Base-by-base conservation (phyloP, 441 rosid genomes). In the Populus hybrid region DNA sequence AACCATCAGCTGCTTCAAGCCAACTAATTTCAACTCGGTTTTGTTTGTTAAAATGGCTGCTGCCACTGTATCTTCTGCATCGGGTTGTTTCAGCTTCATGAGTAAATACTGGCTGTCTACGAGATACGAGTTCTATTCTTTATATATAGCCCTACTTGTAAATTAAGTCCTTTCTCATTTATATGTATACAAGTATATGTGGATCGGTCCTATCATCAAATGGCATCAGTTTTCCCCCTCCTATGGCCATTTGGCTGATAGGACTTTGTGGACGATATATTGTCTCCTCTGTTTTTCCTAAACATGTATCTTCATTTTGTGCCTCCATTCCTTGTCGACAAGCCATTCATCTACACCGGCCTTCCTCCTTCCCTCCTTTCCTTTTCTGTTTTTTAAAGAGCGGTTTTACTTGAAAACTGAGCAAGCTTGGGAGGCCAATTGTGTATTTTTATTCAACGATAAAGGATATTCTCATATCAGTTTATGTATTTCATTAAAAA, bases 1-100 rank as follows among this genome's bases (percentile, higher is more conserved):
- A 80, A 80, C 86, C 94, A 21, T 87, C 94, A 73, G 81, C 85
- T 53, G 81, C 91, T 38, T 21, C 90, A 7, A 33, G 35, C 74
- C 73, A 23, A 26, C 83, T 73, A n/a, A 4, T 73, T 6, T 69
- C 84, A 18, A 71, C 81, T 33, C 35, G 67, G 71, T 65, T 80
- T 71, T 68, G 56, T 74, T 69, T 73, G 36, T 38, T 83, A 65
- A 81, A 86, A 40, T 74, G 70, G 36, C 40, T 64, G 68, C 68
- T 26, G 26, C 31, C 31, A n/a, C 68, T 64, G 68, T 26, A 8
- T 64, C 31, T 64, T 8, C 5, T 24, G 31, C 68, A 64, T 64
- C 68, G 4, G 0, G 29, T 64, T 64, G 31, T 24, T 21, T 9
- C 29, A 64, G 26, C 31, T 9, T 64, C 68, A 26, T 64, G 68